Conservation (phyloP, 331 rosid species). For the Pyrus hybrid region DNA sequence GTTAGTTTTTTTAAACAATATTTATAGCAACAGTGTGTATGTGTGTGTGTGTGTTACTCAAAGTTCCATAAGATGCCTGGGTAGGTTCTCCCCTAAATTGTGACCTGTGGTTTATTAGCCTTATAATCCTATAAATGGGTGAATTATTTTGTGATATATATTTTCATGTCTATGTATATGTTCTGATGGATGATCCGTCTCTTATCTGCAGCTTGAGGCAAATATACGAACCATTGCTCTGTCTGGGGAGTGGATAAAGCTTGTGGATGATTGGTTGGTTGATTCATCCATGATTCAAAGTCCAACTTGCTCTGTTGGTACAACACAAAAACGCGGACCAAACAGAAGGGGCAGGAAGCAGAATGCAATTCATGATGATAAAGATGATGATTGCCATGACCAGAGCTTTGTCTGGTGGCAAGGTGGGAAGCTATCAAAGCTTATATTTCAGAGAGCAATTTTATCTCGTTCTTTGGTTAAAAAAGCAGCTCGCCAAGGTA, state of each 20-base stretch:
- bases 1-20: not conserved
- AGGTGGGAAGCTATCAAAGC: constrained; percentile 62
- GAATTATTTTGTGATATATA: not conserved
- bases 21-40: not conserved
- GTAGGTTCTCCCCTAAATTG: not conserved
- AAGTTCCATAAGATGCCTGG: not conserved
- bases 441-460: constrained; percentile 66
- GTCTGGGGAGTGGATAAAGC: constrained; percentile 75
- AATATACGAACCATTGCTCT: constrained; percentile 57
- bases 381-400: constrained; percentile 32
- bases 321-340: constrained; percentile 64
- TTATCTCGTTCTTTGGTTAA: constrained; percentile 47
- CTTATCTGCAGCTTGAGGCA: constrained; percentile 72
- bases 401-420: constrained; percentile 66
- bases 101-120: not conserved
- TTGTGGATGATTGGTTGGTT: constrained; percentile 66
- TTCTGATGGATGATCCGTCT: constrained; percentile 15
- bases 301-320: constrained; percentile 42
- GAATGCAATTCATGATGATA: constrained; percentile 44
- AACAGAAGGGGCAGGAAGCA: constrained; percentile 64
- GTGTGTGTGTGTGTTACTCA: not conserved
- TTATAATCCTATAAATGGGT: not conserved
- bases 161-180: constrained; percentile 3
- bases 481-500: constrained; percentile 90
- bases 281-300: constrained; percentile 54